Base-by-base conservation (phyloP, 306 rosid genomes). In the Quercus aquifolioides region DNA sequence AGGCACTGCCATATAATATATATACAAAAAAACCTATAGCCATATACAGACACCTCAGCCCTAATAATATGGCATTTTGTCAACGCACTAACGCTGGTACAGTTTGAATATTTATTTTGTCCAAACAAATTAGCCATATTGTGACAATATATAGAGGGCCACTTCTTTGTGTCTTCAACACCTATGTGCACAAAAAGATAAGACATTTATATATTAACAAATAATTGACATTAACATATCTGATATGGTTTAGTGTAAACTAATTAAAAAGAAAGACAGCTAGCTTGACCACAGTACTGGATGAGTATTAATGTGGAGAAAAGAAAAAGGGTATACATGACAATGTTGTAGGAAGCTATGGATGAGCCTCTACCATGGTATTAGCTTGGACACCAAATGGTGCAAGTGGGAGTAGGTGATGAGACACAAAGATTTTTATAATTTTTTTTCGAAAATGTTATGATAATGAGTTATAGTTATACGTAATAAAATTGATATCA, bases 31-130 rank as follows among this genome's bases (percentile, higher is more conserved):
- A 28, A 56, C 19, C 35, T 21, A 55, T 33, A 3, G n/a, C n/a
- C 56, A 55, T 56, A 19, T 13, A n/a, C 10, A 56, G 4, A 20
- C 13, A 4, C 10, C 1, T 20, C 54, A 35, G 14, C 20, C 52
- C n/a, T 12, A 9, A 28, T 25, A 28, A 78, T 56, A 26, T 55
- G 20, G 4, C 26, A 9, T 35, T 54, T 80, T 64, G 72, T 74
- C 83, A 80, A 80, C 83, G 69, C 74, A 65, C 54, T 4, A 52
- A 52, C 31, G 82, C 73, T 59, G 71, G 15, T 71, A 43, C 59
- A 65, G 67, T 65, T 74, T 19, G 74, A 67, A 52, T 23, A 52
- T 64, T 33, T 7, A 6, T 43, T 41, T 30, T 46, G 25, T 7
- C 46, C 46, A 38, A 38, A 38, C 7, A 5, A 31, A 13, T 43